Evolutionary conservation across 2,329 filamentous ascomycete species (phyloP), one percentile per base, ranked within the genome.

Genomic region (Trichophyton mentagrophytes): DNA sequence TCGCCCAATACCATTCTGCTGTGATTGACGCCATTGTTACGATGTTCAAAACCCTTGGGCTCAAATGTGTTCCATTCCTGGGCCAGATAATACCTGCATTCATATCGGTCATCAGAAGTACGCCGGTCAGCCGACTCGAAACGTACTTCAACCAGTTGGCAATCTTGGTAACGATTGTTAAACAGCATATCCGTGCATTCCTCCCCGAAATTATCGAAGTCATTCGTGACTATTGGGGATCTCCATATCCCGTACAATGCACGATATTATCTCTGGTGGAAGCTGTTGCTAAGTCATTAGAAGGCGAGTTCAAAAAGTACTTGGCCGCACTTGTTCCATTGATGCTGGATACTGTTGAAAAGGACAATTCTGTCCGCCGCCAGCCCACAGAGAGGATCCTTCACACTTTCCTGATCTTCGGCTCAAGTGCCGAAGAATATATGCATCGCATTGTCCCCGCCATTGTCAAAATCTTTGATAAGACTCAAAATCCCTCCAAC

Each of bases 11-110:
- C 68, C 95, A 99, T 69, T 92, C 90, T 3, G 85, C 87, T 9
- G 92, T 97, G 13, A 93, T 99, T 58, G 93, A 97, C 72, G 93
- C 93, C 3, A 95, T 99, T 67, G 97, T 99, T 85, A 96, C 90
- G 67, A 99, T 99, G 62, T 99, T 99, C 76, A 89, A 93, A 67
- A 99, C 95, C 0, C 81, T 99, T 63, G 93, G 93, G 1, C 77
- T 99, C 67, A 96, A 97, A 71, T 99, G 93, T 71, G 92, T 99
- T 7, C 88, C 90, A 0, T 99, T 97, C 73, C 82, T 99, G 1
- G 88, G 89, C 63, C 87, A 93, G 63, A 96, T 99, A 63, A 89
- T 99, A 36, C 93, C 95, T 0, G 93, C 90, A 0, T 99, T 99
- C 69, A 81, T 99, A 47, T 80, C 84, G 15, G 92, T 99, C 61